phyloP scores from a whole-genome alignment of 179 eudicot genomes.

The Gypsophila paniculata region DNA sequence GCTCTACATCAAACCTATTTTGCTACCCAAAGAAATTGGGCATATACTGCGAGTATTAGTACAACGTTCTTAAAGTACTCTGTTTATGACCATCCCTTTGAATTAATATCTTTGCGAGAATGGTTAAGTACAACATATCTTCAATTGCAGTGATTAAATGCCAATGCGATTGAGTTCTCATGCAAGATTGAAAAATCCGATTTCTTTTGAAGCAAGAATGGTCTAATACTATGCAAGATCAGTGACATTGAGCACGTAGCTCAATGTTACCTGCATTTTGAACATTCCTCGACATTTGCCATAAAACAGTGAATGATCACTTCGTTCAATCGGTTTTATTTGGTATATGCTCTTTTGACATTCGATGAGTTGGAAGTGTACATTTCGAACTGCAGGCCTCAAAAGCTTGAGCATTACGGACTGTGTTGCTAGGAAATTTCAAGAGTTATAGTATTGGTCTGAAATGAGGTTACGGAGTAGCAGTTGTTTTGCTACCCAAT shows the following conservation, averaged over 20 bases:
- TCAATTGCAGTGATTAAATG: too few relatives aligned
- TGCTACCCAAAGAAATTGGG: background rate
- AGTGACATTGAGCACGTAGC: too few relatives aligned
- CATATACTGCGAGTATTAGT: too few relatives aligned
- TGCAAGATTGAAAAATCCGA: too few relatives aligned
- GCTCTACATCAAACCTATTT: background rate
- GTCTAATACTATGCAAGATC: too few relatives aligned
- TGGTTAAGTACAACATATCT: too few relatives aligned
- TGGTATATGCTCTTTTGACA: slow-evolving; percentile 21
- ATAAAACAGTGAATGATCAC: background rate
- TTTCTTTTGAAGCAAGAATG: too few relatives aligned
- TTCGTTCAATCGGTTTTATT: background rate
- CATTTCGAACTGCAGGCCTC: background rate
- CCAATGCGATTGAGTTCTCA: too few relatives aligned
- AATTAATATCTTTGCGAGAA: too few relatives aligned
- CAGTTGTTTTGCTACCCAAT: slow-evolving; percentile 39
- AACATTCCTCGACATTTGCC: too few relatives aligned
- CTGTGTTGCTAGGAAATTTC: slow-evolving; percentile 49
- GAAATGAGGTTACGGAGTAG: too few relatives aligned
- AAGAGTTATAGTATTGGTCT: slow-evolving; percentile 2
- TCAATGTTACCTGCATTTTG: too few relatives aligned
- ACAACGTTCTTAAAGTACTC: background rate
- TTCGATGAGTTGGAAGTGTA: slow-evolving; percentile 4
- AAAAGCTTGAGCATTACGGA: slow-evolving; percentile 29
- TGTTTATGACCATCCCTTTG: background rate